These are phyloP conservation scores for Grigorovia humatica DNA, from an alignment of 805 yeast species.

Conservation along the genomic window DNA sequence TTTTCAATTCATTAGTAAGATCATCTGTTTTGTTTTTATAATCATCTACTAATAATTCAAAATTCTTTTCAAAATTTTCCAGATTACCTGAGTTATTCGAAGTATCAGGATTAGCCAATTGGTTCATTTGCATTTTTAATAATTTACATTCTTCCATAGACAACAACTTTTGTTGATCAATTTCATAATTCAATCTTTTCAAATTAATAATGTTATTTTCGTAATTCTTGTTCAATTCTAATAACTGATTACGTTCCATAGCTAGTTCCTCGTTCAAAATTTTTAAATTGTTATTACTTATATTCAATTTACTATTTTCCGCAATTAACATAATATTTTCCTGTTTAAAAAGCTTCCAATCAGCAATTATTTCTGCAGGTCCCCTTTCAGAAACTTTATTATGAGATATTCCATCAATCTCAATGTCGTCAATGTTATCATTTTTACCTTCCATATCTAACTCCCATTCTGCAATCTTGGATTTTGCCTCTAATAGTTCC, in stretches of 20 bases:
- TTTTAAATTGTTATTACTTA: slow-evolving; percentile 19
- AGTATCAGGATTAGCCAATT: slow-evolving; percentile 9
- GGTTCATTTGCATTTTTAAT: slow-evolving; percentile 44
- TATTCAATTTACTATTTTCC: slow-evolving; percentile 21
- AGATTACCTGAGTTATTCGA: slow-evolving; percentile 1
- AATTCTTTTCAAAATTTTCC: slow-evolving; percentile 1
- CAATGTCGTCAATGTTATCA: not conserved
- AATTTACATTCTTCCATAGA: slow-evolving; percentile 51
- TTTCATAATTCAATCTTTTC: slow-evolving; percentile 31
- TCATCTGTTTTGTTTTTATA: slow-evolving; percentile 43
- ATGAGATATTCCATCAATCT: not conserved
- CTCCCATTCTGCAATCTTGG: slow-evolving; percentile 40
- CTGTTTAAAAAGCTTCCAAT: slow-evolving; percentile 32
- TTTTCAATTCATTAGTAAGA: slow-evolving; percentile 31
- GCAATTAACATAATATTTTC: slow-evolving; percentile 30
- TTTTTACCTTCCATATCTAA: slow-evolving; percentile 28
- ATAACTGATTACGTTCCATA: slow-evolving; percentile 31
- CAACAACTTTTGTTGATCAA: slow-evolving; percentile 42
- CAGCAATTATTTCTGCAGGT: slow-evolving; percentile 31
- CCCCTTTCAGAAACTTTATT: not conserved
- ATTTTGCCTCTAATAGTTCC: slow-evolving; percentile 38
- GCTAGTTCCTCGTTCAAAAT: slow-evolving; percentile 28
- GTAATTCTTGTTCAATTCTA: slow-evolving; percentile 20
- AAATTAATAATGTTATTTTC: slow-evolving; percentile 22
- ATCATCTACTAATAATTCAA: slow-evolving; percentile 38